phyloP scores from a whole-genome alignment of 2,329 filamentous ascomycete species.

The Aspergillus sp. region DNA sequence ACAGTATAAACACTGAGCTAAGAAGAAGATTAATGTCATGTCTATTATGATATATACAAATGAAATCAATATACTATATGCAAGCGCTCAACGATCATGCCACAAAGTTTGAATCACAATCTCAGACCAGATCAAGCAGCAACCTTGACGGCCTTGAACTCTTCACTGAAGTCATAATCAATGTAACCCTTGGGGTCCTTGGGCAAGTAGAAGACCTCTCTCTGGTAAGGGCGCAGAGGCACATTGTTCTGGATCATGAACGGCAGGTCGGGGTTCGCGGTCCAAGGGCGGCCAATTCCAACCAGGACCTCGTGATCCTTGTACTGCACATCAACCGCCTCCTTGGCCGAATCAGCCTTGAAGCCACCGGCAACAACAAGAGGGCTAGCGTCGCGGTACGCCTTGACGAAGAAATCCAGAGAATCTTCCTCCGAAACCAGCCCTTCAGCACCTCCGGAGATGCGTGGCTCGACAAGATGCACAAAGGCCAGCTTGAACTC shows the following conservation, averaged over 20 bases:
- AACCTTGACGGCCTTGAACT: constrained; percentile 29
- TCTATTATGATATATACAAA: too few relatives aligned
- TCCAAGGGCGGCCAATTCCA: constrained; percentile 47
- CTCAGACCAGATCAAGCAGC: constrained; percentile 20
- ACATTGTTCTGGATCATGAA: constrained; percentile 45
- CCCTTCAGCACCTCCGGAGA: constrained; percentile 37
- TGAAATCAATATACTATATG: neutral
- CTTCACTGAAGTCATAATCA: constrained; percentile 38
- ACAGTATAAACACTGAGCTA: constrained; percentile 12
- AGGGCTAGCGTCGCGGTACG: constrained; percentile 45
- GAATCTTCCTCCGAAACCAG: constrained; percentile 32
- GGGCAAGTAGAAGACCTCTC: constrained; percentile 44
- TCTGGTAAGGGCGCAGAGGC: constrained; percentile 40
- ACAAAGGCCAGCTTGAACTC: constrained; percentile 60
- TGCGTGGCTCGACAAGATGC: constrained; percentile 62
- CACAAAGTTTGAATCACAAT: neutral
- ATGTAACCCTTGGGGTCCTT: constrained; percentile 43
- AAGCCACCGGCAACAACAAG: constrained; percentile 56
- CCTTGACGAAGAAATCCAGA: constrained; percentile 49
- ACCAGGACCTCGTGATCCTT: constrained; percentile 35
- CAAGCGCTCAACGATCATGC: neutral
- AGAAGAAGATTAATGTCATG: neutral
- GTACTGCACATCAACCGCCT: constrained; percentile 37
- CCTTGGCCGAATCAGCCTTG: constrained; percentile 41
- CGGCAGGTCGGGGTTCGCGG: constrained; percentile 50